phyloP scores from a whole-genome alignment of 371 early-diverging fungal genomes.

The Rhizomucor miehei region DNA sequence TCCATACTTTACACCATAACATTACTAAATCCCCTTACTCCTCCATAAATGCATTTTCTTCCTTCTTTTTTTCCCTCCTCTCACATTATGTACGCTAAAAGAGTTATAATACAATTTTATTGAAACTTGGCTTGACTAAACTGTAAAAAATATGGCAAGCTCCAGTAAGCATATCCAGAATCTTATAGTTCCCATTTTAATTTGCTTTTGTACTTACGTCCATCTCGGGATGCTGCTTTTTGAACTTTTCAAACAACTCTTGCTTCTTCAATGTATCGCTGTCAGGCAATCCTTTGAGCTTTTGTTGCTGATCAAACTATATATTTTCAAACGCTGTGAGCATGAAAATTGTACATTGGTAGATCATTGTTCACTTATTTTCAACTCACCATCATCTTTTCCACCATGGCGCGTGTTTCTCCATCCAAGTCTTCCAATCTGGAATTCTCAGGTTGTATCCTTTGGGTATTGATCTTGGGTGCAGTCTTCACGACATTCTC shows the following conservation, averaged over 20 bases:
- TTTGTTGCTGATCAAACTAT: slow-evolving; percentile 91
- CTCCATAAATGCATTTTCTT: too few species aligned
- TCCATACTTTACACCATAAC: too few species aligned
- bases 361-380: too few species aligned
- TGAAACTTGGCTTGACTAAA: slow-evolving; percentile 21
- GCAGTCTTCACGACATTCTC: slow-evolving; percentile 79
- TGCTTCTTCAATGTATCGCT: slow-evolving; percentile 82
- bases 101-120: not conserved
- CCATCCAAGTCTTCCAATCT: slow-evolving; percentile 86
- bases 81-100: too few species aligned
- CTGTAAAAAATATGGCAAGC: slow-evolving; percentile 1
- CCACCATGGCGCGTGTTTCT: slow-evolving; percentile 88
- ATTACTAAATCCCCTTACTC: too few species aligned
- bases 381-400: slow-evolving; percentile 73
- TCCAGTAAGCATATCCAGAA: not conserved
- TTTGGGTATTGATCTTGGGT: slow-evolving; percentile 86
- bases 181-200: too few species aligned
- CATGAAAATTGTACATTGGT: not conserved
- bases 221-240: slow-evolving; percentile 57
- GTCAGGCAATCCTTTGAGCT: slow-evolving; percentile 76
- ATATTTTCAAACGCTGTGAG: not conserved
- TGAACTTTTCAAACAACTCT: slow-evolving; percentile 77
- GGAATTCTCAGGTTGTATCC: slow-evolving; percentile 89
- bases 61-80: too few species aligned
- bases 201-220: slow-evolving; percentile 32